Base-by-base conservation (phyloP, 2,329 filamentous ascomycete species). In the Hymenoscyphus fructigenus region DNA sequence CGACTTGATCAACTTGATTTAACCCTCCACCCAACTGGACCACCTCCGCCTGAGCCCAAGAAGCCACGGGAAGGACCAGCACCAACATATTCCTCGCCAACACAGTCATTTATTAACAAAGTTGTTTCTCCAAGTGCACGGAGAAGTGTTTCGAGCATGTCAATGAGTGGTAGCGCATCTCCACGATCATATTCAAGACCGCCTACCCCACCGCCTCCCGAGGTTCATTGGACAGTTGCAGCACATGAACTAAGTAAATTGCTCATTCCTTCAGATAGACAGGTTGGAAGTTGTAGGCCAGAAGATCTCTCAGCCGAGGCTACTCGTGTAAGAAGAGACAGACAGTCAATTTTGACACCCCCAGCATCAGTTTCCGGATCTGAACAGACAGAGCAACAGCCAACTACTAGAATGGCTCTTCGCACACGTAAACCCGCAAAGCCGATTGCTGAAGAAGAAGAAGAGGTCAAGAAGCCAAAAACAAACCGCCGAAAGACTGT, bases 161-260 rank as follows among this genome's bases (percentile, higher is more conserved):
- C 80, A 41, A 62, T 64, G 10, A 70, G 78, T 41, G 71, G 75
- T 32, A 74, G 75, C 68, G 76, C 76, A 59, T 75, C 80, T 28
- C 77, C 79, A 50, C 61, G 73, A 77, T 64, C 78, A 76, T 65
- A 73, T 26, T 77, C 78, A 17, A 78, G 83, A 44, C 77, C 81
- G 34, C 82, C 85, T 2, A 86, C 88, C 3, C 89, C 90, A 0
- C 91, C 91, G 9, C 85, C 90, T 0, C 92, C 93, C 2, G 90
- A 93, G 56, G 89, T 98, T 0, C 85, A 91, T 55, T 98, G 94
- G 95, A 85, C 89, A 0, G 85, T 90, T 32, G 93, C 93, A n/a
- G 85, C 91, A 0, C 86, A 92, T 71, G 93, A 96, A 75, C 80
- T 98, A 14, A 91, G 88, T 72, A 93, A 91, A 74, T 77, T 96